Evolutionary conservation across 2,329 filamentous ascomycete genomes (phyloP).

Genomic region (Aspergillus fischeri): DNA sequence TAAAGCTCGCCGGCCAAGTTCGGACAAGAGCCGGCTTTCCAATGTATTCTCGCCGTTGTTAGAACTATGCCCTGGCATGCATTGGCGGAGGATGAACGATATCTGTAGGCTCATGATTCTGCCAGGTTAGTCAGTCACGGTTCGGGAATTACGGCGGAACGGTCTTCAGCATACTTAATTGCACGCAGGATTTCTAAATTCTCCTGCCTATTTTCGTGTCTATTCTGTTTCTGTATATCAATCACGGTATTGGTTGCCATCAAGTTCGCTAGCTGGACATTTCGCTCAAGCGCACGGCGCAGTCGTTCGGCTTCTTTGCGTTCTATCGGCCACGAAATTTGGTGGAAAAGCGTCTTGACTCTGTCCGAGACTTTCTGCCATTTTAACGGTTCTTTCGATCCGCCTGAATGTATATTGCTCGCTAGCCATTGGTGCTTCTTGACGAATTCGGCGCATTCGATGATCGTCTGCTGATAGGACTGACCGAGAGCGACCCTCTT

Average conservation of each 20-base stretch:
- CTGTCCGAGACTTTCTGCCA: not conserved
- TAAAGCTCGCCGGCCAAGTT: not conserved
- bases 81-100: not conserved
- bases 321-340: conserved; percentile 9
- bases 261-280: conserved; percentile 9
- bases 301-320: conserved; percentile 9
- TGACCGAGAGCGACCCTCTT: conserved; percentile 4
- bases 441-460: conserved; percentile 5
- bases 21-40: not conserved
- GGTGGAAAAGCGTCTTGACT: conserved; percentile 3
- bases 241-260: conserved; percentile 5
- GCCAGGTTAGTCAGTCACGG: not conserved
- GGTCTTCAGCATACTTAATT: conserved; percentile 4
- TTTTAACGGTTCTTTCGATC: not conserved
- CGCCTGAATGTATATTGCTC: not conserved
- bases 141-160: not conserved
- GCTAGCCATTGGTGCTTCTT: conserved; percentile 1
- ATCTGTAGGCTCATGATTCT: conserved; percentile 7
- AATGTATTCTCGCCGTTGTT: not conserved
- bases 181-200: conserved; percentile 8
- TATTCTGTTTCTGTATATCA: conserved; percentile 1
- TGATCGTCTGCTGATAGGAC: conserved; percentile 3
- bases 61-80: not conserved
- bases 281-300: conserved; percentile 5
- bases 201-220: conserved; percentile 5